Base-by-base conservation (phyloP, 768 basidiomycete genomes). In the Rhizopogon rudus region DNA sequence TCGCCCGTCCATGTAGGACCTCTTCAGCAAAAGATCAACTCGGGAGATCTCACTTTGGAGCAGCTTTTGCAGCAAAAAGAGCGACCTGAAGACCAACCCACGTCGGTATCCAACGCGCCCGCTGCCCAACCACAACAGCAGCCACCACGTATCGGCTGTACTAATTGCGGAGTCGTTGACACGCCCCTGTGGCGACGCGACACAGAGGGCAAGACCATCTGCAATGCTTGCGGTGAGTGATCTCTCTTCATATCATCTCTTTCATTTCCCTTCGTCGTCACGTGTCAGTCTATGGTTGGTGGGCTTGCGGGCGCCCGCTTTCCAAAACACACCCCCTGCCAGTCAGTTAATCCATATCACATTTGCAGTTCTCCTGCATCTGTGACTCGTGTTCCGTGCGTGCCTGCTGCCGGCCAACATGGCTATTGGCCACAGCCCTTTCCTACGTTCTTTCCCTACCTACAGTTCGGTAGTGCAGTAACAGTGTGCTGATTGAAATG, bases 181-280 rank as follows among this genome's bases (percentile, higher is more conserved):
- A 91, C 90, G 54, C 91, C 91, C 37, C 81, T 93, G 28, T 93
- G 92, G 92, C 77, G 91, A 63, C 81, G 91, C 62, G 90, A 90
- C 67, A 75, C 79, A 43, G 83, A 88, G 62, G 92, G 91, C 55
- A 90, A 87, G 70, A 81, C 86, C 48, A 82, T 93, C 66, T 94
- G 92, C 76, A 93, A 93, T 70, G 88, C 89, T 51, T 93, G 92
- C 71, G 92, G 91, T 93, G 69, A 81, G 90, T 81, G 55, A 60
- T 66, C 60, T 59, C 64, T 61, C 64, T 67, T 65, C 64, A 65
- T 67, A 65, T 63, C 65, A 70, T 71, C 67, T 65, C 66, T 67
- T 63, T 64, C 64, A 65, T 65, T 65, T 62, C 71, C 64, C 57
- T 61, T 64, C 58, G 44, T 41, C 59, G 59, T 74, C 77, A 74